Percentiles rank a stretch among this genome's conserved stretches.
Conservation (phyloP, 1,284 basidiomycete genomes). For the Violaceomyces palustris region DNA sequence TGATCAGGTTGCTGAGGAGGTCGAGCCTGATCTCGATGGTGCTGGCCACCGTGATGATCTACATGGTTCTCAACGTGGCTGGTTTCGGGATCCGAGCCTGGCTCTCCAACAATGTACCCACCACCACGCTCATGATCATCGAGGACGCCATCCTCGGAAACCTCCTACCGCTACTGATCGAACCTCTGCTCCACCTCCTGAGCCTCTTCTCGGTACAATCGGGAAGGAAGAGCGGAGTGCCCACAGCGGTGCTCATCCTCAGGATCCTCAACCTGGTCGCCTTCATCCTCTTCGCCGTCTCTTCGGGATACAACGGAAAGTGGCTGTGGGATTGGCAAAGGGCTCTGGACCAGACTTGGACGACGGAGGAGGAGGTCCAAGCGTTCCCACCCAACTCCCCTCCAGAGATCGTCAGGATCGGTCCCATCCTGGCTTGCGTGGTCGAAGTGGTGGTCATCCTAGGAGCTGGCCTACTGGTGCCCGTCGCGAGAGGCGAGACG, state of each 20-base stretch:
- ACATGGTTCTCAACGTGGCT: slow-evolving; percentile 19
- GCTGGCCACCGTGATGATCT: slow-evolving; percentile 24
- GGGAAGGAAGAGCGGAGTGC: slow-evolving; percentile 17
- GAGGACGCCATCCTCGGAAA: slow-evolving; percentile 22
- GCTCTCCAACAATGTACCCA: slow-evolving; percentile 14
- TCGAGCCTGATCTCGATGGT: slow-evolving; percentile 34
- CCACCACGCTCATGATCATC: slow-evolving; percentile 24
- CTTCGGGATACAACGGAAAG: slow-evolving; percentile 16
- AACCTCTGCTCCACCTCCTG: slow-evolving; percentile 25
- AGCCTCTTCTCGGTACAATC: slow-evolving; percentile 22
- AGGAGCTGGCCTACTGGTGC: slow-evolving; percentile 26
- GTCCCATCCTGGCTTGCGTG: slow-evolving; percentile 16
- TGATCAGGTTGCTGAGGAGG: slow-evolving; percentile 24
- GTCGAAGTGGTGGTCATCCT: slow-evolving; percentile 26
- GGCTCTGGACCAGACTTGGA: slow-evolving; percentile 17
- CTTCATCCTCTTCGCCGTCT: slow-evolving; percentile 29
- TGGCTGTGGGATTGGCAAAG: slow-evolving; percentile 27
- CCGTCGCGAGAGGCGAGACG: slow-evolving; percentile 24
- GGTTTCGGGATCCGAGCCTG: slow-evolving; percentile 26
- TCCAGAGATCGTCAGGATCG: slow-evolving; percentile 20
- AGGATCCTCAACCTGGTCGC: slow-evolving; percentile 32
- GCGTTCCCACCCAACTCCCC: slow-evolving; percentile 15
- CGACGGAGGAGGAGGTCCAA: too few relatives aligned
- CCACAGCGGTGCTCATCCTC: slow-evolving; percentile 15
- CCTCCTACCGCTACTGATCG: slow-evolving; percentile 24